Percentiles rank a stretch among this genome's conserved stretches.
These are phyloP conservation scores for Boechera divaricarpa DNA, from an alignment of 345 rosid genomes.

Conservation along the genomic window DNA sequence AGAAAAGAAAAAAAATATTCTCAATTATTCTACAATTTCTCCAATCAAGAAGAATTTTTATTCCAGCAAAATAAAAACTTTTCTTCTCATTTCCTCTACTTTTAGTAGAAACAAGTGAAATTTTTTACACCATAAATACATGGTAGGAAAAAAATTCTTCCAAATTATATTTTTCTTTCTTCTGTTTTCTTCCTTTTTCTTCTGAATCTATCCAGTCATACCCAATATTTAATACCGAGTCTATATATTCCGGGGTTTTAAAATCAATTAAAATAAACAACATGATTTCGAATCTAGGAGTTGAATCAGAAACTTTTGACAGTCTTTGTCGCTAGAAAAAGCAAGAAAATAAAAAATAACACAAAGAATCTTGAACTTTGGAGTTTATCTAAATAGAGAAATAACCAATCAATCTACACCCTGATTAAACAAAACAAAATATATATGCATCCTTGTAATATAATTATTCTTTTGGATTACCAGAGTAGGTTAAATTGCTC, in stretches of 20 bases:
- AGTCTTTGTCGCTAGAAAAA: constrained; percentile 27
- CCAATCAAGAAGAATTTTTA: too few species aligned
- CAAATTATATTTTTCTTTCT: too few species aligned
- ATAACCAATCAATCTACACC: constrained; percentile 24
- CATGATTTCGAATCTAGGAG: constrained; percentile 22
- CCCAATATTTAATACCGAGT: background rate
- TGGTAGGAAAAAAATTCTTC: too few species aligned
- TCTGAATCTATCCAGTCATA: too few species aligned
- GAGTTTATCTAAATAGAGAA: constrained; percentile 21
- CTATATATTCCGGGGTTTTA: constrained; percentile 1
- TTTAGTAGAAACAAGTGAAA: too few species aligned
- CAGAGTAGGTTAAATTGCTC: background rate
- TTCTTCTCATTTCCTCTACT: too few species aligned
- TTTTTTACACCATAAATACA: too few species aligned
- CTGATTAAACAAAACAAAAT: too few species aligned
- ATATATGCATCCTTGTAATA: background rate
- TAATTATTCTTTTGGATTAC: background rate
- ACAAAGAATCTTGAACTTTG: constrained; percentile 33
- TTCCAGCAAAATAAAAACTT: too few species aligned
- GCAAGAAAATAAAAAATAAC: background rate
- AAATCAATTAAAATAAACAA: constrained; percentile 7
- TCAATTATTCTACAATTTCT: too few species aligned
- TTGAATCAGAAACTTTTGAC: constrained; percentile 35
- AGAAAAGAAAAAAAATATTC: too few species aligned
- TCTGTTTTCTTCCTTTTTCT: too few species aligned